phyloP scores from a whole-genome alignment of 257 asterid species.

The Przewalskia tangutica region DNA sequence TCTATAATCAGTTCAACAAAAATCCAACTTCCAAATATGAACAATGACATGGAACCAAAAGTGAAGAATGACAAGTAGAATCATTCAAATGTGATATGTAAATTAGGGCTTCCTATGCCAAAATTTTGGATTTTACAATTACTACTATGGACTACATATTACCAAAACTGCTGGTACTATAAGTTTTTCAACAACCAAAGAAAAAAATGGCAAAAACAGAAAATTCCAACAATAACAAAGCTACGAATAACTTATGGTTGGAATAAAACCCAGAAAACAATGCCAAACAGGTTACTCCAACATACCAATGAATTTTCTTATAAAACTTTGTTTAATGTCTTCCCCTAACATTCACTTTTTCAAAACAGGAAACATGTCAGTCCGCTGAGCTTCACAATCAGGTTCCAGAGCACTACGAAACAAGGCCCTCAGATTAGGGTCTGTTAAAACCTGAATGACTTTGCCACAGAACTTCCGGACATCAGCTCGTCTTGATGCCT shows the following conservation, averaged over 20 bases:
- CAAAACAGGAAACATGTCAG: conserved; percentile 42
- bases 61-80: background rate
- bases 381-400: conserved; percentile 66
- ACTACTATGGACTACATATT: too few species aligned
- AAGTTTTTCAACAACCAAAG: too few species aligned
- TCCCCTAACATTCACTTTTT: conserved; percentile 19
- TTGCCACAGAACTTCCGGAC: conserved; percentile 74
- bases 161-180: too few species aligned
- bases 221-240: too few species aligned
- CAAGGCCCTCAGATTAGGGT: conserved; percentile 19
- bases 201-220: too few species aligned
- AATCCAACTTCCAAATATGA: background rate
- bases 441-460: conserved; percentile 47
- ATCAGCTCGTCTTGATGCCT: conserved; percentile 68
- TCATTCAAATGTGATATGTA: too few species aligned
- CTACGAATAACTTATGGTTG: too few species aligned
- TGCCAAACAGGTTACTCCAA: too few species aligned
- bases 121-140: too few species aligned
- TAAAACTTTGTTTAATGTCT: background rate
- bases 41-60: background rate
- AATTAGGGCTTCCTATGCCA: too few species aligned
- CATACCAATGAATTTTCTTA: too few species aligned
- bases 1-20: background rate
- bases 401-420: conserved; percentile 54
- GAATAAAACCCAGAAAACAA: too few species aligned